Evolutionary conservation across 495 filamentous ascomycete genomes (phyloP).

Genomic region (Penicillium cataractarum): DNA sequence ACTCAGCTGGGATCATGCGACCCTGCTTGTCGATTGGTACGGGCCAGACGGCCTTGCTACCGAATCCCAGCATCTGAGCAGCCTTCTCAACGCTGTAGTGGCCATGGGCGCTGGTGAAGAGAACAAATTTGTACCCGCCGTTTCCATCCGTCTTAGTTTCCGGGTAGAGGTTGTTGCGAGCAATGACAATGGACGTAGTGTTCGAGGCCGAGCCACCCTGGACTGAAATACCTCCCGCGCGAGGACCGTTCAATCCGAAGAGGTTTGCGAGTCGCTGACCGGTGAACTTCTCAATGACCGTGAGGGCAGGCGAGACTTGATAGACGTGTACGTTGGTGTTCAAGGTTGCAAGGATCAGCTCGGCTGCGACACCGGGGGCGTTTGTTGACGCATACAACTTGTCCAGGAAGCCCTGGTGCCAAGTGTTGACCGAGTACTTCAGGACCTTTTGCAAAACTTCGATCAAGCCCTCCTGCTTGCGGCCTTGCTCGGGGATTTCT

Average conservation of each 20-base stretch:
- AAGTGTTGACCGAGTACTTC: constrained; percentile 89
- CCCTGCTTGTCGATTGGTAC: constrained; percentile 75
- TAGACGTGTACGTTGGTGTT: constrained; percentile 94
- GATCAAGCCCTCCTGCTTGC: constrained; percentile 73
- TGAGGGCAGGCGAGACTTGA: constrained; percentile 86
- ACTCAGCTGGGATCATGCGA: constrained; percentile 66
- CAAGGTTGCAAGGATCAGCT: constrained; percentile 77
- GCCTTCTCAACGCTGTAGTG: constrained; percentile 97
- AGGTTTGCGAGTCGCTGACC: constrained; percentile 68
- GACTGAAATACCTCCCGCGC: constrained; percentile 84
- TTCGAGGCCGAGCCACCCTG: constrained; percentile 88
- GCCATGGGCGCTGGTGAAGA: constrained; percentile 89
- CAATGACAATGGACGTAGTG: constrained; percentile 83
- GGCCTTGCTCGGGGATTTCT: constrained; percentile 64
- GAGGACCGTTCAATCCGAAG: constrained; percentile 73
- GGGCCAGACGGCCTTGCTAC: constrained; percentile 68
- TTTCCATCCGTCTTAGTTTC: constrained; percentile 73
- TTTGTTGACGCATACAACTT: constrained; percentile 89
- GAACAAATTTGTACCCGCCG: constrained; percentile 62
- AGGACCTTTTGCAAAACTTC: constrained; percentile 67
- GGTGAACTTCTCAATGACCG: constrained; percentile 81
- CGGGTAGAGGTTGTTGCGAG: constrained; percentile 83
- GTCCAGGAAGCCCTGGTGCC: constrained; percentile 94
- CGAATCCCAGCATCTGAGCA: constrained; percentile 82
- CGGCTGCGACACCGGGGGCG: constrained; percentile 79